Evolutionary conservation across 2,329 filamentous ascomycete genomes (phyloP), one percentile per base, ranked within the genome.

Genomic region (Exophiala sideris): DNA sequence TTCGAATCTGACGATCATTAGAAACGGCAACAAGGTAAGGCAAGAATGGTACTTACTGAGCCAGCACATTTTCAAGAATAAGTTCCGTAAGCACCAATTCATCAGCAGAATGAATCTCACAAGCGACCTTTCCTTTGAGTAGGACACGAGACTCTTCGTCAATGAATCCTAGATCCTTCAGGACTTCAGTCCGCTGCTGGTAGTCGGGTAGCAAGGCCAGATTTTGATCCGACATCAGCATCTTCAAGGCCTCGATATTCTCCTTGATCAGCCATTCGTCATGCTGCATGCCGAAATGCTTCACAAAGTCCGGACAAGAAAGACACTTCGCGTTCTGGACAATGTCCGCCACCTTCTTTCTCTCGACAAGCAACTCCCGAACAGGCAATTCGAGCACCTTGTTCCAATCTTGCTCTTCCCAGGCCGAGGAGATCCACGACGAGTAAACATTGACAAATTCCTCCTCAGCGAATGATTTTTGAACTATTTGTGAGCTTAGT

Each of bases 91-190:
- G 82, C 0, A 99, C 92, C 0, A 99, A 81, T 71, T 99, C 94
- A 68, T 97, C 92, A 14, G 91, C 91, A 0, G 92, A 96, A 72
- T 97, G 94, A 56, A 99, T 92, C 75, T 99, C 94, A 73, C 94
- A 99, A 3, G 94, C 94, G 18, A 99, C 94, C 71, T 97, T 97
- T 71, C 94, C 94, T 74, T 99, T 99, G 59, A 99, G 82, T 73
- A 95, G 89, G 36, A 99, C 95, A 18, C 92, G 86, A 3, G 86
- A 86, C 41, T 87, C 84, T 3, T 88, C 85, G 65, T 99, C 94
- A 62, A 99, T 88, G 69, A 99, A 99, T 4, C 85, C 87, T 6
- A 99, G 82, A 62, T 97, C 91, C 68, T 89, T 91, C 42, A 99
- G 80, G 0, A 99, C 94, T 59, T 87, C 84, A 35, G 97, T 89